These are phyloP conservation scores for Magnaporthales sp. DNA, from an alignment of 2,329 filamentous ascomycete species.

Conservation along the genomic window DNA sequence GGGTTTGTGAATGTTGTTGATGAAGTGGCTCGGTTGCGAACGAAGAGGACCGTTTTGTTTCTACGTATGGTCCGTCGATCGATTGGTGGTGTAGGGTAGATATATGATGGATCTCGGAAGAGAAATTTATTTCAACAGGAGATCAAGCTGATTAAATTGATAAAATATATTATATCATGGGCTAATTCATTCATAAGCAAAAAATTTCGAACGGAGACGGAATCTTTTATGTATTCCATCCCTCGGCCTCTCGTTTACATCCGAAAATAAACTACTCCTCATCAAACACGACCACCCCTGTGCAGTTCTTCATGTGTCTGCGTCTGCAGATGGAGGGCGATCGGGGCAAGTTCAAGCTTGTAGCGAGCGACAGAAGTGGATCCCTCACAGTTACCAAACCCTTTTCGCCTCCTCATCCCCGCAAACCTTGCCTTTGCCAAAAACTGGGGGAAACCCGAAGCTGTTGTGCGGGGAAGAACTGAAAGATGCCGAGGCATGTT, in stretches of 20 bases:
- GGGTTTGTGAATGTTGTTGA: background rate
- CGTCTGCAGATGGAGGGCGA: no score
- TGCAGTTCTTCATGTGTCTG: background rate
- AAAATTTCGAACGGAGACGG: background rate
- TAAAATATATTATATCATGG: background rate
- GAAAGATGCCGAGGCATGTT: conserved; percentile 2
- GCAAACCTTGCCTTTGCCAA: background rate
- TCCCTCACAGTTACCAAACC: background rate
- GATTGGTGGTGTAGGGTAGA: no score
- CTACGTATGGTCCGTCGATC: background rate
- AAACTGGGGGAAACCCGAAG: background rate
- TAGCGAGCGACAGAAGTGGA: background rate
- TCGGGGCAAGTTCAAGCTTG: no score
- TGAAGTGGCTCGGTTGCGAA: background rate
- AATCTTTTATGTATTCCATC: background rate
- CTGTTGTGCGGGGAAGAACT: conserved; percentile 2
- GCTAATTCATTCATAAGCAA: background rate
- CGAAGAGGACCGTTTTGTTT: background rate
- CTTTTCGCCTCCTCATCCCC: background rate
- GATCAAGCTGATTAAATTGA: background rate
- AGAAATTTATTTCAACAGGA: background rate
- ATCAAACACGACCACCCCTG: background rate
- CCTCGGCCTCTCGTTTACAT: background rate
- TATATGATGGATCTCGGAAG: background rate
- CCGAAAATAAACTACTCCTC: background rate